A percentile compares a stretch with the other conserved stretches of the same genome.
Conservation (phyloP, 495 filamentous ascomycete genomes). For the Penicillium paradoxum region DNA sequence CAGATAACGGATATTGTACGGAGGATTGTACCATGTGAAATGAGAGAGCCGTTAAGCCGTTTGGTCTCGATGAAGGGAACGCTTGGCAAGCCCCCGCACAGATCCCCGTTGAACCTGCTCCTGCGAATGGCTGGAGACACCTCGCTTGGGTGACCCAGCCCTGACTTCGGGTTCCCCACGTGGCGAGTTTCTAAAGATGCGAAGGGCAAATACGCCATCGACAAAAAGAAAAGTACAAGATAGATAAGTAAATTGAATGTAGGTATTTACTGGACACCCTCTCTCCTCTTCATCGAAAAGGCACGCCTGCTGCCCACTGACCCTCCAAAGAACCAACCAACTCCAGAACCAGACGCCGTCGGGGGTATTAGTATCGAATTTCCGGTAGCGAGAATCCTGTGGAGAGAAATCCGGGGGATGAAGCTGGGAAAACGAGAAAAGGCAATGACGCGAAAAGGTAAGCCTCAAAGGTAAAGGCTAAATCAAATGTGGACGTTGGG, state of each 20-base stretch:
- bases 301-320: neutral
- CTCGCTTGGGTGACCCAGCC: too few relatives aligned
- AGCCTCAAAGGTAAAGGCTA: neutral
- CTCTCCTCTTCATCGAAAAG: neutral
- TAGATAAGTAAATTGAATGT: constrained; percentile 1
- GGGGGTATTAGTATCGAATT: constrained; percentile 20
- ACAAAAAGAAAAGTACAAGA: neutral
- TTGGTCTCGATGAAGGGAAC: too few relatives aligned
- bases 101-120: too few relatives aligned
- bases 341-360: constrained; percentile 1
- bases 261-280: constrained; percentile 4
- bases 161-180: neutral
- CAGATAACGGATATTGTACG: too few relatives aligned
- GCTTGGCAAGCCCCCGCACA: too few relatives aligned
- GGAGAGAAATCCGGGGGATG: constrained; percentile 4
- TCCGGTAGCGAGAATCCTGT: neutral
- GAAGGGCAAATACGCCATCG: too few relatives aligned
- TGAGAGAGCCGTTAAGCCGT: too few relatives aligned
- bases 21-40: too few relatives aligned
- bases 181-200: constrained; percentile 7
- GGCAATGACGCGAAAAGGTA: constrained; percentile 4
- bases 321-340: neutral
- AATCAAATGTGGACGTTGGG: neutral
- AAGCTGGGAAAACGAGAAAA: constrained; percentile 12
- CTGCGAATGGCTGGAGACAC: too few relatives aligned